These are phyloP conservation scores for Megacollybia platyphylla DNA, from an alignment of 1,284 basidiomycete genomes.

Conservation along the genomic window DNA sequence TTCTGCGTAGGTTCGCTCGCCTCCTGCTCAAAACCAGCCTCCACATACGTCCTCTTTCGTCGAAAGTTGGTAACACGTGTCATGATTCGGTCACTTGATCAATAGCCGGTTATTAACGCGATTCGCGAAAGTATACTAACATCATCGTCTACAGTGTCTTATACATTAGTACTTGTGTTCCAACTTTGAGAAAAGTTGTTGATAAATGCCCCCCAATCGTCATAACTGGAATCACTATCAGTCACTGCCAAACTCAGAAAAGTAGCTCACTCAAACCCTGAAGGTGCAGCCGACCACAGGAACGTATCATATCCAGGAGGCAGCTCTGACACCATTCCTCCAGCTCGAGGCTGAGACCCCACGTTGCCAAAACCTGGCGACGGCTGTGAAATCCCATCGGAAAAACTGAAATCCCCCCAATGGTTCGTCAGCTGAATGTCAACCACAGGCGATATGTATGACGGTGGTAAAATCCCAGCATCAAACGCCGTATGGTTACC, in stretches of 20 bases:
- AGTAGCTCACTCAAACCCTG: conserved; percentile 26
- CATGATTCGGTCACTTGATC: conserved; percentile 24
- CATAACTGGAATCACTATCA: conserved; percentile 12
- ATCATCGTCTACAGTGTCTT: neutral
- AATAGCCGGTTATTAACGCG: neutral
- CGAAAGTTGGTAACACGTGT: conserved; percentile 63
- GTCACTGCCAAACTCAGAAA: conserved; percentile 1
- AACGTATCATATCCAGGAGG: conserved; percentile 13
- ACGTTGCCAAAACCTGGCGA: too few species aligned
- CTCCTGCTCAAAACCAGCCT: conserved; percentile 38
- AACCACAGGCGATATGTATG: too few species aligned
- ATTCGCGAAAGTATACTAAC: neutral
- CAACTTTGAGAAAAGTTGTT: conserved; percentile 18
- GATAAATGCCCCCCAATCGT: conserved; percentile 25
- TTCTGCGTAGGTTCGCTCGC: conserved; percentile 12
- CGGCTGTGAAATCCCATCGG: too few species aligned
- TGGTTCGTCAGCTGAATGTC: too few species aligned
- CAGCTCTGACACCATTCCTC: too few species aligned
- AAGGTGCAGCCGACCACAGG: conserved; percentile 32
- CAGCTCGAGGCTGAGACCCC: too few species aligned
- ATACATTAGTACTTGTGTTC: neutral
- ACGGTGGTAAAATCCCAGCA: too few species aligned
- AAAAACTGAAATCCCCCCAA: too few species aligned
- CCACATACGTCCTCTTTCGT: conserved; percentile 56
- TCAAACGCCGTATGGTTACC: too few species aligned